phyloP scores from a whole-genome alignment of 2,329 filamentous ascomycete genomes.

The Ophiostoma tasmaniense region DNA sequence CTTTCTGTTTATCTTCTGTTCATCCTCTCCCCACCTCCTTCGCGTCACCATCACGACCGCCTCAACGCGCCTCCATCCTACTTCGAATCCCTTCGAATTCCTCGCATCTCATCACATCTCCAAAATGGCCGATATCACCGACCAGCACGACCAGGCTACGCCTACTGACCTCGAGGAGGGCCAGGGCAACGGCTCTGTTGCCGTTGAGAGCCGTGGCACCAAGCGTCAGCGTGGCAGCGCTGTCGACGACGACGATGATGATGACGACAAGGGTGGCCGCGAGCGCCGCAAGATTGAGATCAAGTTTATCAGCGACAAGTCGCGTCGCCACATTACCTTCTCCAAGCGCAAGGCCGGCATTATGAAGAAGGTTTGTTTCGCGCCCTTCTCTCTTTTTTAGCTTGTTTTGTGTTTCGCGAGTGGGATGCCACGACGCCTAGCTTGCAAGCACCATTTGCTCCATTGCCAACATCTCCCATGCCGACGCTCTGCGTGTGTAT shows the following conservation, averaged over 20 bases:
- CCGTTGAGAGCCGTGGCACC: constrained; percentile 66
- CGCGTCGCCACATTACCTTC: constrained; percentile 97
- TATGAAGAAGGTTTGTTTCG: constrained; percentile 84
- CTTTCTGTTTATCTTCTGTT: background rate
- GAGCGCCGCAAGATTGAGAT: constrained; percentile 99
- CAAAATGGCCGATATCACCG: constrained; percentile 68
- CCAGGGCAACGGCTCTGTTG: constrained; percentile 61
- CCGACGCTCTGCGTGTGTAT: background rate
- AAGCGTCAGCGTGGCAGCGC: constrained; percentile 80
- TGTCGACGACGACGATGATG: constrained; percentile 91
- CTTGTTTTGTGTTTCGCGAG: background rate
- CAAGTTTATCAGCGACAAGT: constrained; percentile 99
- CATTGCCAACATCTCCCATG: background rate
- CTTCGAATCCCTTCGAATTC: background rate
- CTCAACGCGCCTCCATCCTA: background rate
- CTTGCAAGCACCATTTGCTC: background rate
- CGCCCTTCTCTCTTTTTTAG: background rate
- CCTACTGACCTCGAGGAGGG: constrained; percentile 69
- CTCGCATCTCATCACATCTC: background rate
- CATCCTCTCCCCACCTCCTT: background rate
- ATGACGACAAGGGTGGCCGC: constrained; percentile 94
- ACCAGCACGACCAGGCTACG: constrained; percentile 68
- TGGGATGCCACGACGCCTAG: background rate
- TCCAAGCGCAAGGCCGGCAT: constrained; percentile 99
- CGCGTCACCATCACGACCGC: background rate